Evolutionary conservation across 2,329 filamentous ascomycete species (phyloP).

Genomic region (Bipolaris cookei): DNA sequence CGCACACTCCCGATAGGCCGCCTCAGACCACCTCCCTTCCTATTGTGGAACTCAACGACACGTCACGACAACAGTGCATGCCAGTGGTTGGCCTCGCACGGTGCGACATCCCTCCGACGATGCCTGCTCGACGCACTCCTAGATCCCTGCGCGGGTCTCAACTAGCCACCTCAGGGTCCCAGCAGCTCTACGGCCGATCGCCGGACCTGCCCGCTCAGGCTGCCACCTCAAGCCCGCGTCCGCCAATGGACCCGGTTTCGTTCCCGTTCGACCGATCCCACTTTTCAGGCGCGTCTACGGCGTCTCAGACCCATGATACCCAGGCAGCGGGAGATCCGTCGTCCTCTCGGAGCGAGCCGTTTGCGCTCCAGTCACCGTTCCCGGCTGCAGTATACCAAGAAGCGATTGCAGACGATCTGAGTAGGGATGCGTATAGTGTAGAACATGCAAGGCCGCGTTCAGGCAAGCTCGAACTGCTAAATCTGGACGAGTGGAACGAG

Average conservation of each 20-base stretch:
- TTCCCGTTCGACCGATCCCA: conserved; percentile 6
- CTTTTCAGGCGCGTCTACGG: background rate
- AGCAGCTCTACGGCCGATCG: conserved; percentile 4
- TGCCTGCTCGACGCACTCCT: conserved; percentile 15
- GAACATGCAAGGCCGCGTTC: conserved; percentile 2
- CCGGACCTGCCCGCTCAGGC: background rate
- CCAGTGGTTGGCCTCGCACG: background rate
- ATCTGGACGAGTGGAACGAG: conserved; percentile 22
- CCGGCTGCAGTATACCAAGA: conserved; percentile 4
- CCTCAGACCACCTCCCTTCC: conserved; percentile 1
- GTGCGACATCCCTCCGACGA: conserved; percentile 11
- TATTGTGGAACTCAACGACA: background rate
- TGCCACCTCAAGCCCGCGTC: conserved; percentile 3
- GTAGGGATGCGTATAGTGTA: background rate
- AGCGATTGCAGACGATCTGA: conserved; percentile 2
- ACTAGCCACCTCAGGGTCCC: conserved; percentile 7
- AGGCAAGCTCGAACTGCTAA: conserved; percentile 12
- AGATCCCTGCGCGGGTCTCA: conserved; percentile 8
- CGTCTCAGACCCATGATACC: conserved; percentile 7
- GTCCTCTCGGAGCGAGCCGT: conserved; percentile 5
- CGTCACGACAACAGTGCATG: conserved; percentile 5
- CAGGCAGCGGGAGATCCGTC: conserved; percentile 1
- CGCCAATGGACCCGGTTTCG: too few relatives aligned
- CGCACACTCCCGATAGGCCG: background rate
- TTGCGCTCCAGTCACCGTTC: conserved; percentile 3